These are phyloP conservation scores for Coelastrella sp. DNA, from an alignment of 139 green algal genomes.

Conservation along the genomic window DNA sequence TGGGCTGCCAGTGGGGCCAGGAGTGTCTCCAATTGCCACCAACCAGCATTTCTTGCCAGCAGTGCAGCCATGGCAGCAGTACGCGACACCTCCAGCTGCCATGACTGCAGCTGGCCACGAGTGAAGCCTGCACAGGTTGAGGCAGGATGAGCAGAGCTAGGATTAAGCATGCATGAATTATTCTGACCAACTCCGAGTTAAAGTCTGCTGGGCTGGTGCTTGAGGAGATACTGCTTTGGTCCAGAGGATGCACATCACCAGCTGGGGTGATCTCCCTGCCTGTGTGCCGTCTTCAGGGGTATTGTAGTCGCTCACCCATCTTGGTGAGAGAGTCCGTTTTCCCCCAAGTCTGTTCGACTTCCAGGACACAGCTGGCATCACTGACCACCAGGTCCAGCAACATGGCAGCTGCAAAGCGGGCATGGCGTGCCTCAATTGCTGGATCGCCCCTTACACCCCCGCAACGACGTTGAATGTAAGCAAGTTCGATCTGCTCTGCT, in stretches of 20 bases:
- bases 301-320: neutral
- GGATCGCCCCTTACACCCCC: conserved; percentile 1
- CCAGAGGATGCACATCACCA: too few relatives aligned
- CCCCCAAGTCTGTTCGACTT: conserved; percentile 57
- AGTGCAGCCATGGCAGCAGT: conserved; percentile 65
- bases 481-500: conserved; percentile 10
- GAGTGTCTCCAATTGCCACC: conserved; percentile 65
- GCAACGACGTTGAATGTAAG: conserved; percentile 15
- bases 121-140: conserved; percentile 49
- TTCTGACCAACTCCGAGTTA: too few relatives aligned
- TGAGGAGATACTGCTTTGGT: too few relatives aligned
- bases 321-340: conserved; percentile 49
- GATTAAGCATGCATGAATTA: neutral
- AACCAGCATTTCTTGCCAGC: conserved; percentile 54
- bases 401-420: conserved; percentile 61
- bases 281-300: too few relatives aligned
- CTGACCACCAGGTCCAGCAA: conserved; percentile 53
- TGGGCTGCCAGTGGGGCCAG: conserved; percentile 47
- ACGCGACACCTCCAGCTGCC: conserved; percentile 66
- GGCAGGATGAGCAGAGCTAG: neutral
- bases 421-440: conserved; percentile 45
- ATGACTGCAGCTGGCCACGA: conserved; percentile 64
- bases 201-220: too few relatives aligned
- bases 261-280: too few relatives aligned
- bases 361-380: conserved; percentile 42